Percentiles rank a stretch among this genome's conserved stretches.
Conservation (phyloP, 2,329 filamentous ascomycete species). For the Helminthosporium solani region DNA sequence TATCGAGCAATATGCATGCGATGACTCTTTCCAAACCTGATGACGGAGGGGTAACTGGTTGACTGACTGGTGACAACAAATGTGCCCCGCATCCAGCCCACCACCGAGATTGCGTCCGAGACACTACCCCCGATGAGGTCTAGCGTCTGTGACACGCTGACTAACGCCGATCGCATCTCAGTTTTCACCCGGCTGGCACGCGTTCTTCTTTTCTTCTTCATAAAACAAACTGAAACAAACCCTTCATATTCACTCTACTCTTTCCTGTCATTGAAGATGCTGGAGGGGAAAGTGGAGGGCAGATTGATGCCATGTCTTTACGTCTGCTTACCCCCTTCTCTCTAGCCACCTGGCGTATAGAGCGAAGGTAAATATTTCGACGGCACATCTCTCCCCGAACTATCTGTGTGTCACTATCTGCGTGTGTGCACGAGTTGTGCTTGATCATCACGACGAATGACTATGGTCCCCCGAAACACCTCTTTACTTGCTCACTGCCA, state of each 20-base stretch:
- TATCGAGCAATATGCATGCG: not conserved
- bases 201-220: slow-evolving; percentile 26
- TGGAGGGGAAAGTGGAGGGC: slow-evolving; percentile 70
- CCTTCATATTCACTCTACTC: slow-evolving; percentile 68
- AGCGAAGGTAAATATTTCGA: slow-evolving; percentile 51
- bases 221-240: slow-evolving; percentile 45
- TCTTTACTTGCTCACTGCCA: too few species aligned
- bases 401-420: too few species aligned
- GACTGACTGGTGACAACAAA: slow-evolving; percentile 2
- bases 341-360: slow-evolving; percentile 45
- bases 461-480: too few species aligned
- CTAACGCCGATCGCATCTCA: slow-evolving; percentile 25
- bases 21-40: not conserved
- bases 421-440: too few species aligned
- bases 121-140: not conserved
- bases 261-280: slow-evolving; percentile 57
- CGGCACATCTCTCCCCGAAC: slow-evolving; percentile 41
- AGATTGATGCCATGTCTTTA: slow-evolving; percentile 42
- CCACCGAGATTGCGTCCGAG: slow-evolving; percentile 4
- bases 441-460: too few species aligned
- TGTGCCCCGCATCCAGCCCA: slow-evolving; percentile 6
- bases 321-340: slow-evolving; percentile 61
- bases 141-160: slow-evolving; percentile 20
- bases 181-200: slow-evolving; percentile 19
- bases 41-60: not conserved